Percentiles rank a stretch among this genome's conserved stretches.
Evolutionary conservation across 108 stramenopile genomes (phyloP).

Genomic region (Aurantiochytrium sp.): DNA sequence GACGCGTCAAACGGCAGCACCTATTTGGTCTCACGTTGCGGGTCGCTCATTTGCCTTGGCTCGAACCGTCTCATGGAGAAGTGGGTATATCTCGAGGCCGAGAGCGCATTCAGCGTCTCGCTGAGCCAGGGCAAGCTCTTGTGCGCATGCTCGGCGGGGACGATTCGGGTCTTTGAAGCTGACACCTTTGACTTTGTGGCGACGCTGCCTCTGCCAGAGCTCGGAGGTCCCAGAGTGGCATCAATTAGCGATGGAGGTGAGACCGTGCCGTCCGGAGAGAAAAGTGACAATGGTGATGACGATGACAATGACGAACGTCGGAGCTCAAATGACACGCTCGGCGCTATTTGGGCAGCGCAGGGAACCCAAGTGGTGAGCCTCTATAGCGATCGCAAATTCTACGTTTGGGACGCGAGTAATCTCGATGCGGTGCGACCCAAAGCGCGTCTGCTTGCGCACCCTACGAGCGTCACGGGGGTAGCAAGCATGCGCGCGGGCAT

Average conservation of each 20-base stretch:
- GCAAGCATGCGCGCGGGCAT: background rate
- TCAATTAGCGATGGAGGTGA: background rate
- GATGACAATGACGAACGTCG: background rate
- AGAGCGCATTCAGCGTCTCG: background rate
- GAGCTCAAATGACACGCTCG: background rate
- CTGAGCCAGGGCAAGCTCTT: background rate
- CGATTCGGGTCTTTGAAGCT: conserved; percentile 12
- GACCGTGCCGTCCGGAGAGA: background rate
- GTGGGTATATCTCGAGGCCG: conserved; percentile 19
- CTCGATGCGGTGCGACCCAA: background rate
- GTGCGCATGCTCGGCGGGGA: background rate
- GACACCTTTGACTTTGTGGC: conserved; percentile 2
- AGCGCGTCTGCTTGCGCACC: conserved; percentile 18
- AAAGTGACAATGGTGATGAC: background rate
- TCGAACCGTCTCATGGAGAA: conserved; percentile 22
- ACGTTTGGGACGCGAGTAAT: conserved; percentile 15
- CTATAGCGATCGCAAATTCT: conserved; percentile 10
- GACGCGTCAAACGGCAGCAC: background rate
- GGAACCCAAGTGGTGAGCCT: background rate
- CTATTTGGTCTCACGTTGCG: conserved; percentile 4
- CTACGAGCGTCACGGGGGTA: background rate
- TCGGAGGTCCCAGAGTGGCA: background rate
- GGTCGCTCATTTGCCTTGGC: background rate
- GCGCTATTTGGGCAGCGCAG: background rate
- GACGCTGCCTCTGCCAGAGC: conserved; percentile 17